Evolutionary conservation across 1,284 basidiomycete genomes (phyloP).

Genomic region (Cryptococcus sp.): DNA sequence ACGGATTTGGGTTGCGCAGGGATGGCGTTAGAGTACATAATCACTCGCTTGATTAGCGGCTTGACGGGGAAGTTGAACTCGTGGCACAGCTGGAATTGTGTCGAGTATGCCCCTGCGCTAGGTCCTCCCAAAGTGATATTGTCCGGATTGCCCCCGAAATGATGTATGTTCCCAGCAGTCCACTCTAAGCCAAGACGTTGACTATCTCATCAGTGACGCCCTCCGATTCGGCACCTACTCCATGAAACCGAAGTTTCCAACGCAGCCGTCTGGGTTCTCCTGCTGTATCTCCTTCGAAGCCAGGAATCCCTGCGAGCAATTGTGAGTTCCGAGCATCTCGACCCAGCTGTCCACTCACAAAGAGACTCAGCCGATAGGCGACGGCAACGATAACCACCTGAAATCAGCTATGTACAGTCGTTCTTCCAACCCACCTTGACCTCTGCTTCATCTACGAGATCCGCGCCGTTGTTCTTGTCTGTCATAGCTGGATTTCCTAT

Average conservation of each 20-base stretch:
- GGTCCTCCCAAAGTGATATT: constrained; percentile 44
- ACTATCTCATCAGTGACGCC: constrained; percentile 2
- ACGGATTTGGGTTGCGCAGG: constrained; percentile 23
- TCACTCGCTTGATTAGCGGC: constrained; percentile 22
- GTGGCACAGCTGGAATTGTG: constrained; percentile 42
- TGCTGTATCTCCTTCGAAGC: constrained; percentile 21
- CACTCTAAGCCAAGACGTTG: constrained; percentile 34
- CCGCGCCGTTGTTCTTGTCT: constrained; percentile 19
- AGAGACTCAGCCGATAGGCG: constrained; percentile 3
- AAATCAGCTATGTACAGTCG: constrained; percentile 1
- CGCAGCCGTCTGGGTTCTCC: constrained; percentile 24
- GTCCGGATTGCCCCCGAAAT: constrained; percentile 37
- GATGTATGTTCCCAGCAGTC: constrained; percentile 30
- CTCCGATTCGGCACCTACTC: constrained; percentile 8
- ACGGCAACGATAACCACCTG: constrained; percentile 22
- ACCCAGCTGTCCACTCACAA: neutral
- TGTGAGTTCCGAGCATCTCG: too few species aligned
- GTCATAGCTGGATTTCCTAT: constrained; percentile 31
- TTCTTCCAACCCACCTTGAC: constrained; percentile 4
- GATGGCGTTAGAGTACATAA: constrained; percentile 33
- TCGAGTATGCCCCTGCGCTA: constrained; percentile 41
- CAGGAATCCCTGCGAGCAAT: constrained; percentile 16
- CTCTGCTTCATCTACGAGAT: constrained; percentile 8
- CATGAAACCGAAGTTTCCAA: constrained; percentile 15
- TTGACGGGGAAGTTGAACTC: constrained; percentile 25